Base-by-base conservation (phyloP, 768 basidiomycete genomes). In the Mycena sanguinolenta region DNA sequence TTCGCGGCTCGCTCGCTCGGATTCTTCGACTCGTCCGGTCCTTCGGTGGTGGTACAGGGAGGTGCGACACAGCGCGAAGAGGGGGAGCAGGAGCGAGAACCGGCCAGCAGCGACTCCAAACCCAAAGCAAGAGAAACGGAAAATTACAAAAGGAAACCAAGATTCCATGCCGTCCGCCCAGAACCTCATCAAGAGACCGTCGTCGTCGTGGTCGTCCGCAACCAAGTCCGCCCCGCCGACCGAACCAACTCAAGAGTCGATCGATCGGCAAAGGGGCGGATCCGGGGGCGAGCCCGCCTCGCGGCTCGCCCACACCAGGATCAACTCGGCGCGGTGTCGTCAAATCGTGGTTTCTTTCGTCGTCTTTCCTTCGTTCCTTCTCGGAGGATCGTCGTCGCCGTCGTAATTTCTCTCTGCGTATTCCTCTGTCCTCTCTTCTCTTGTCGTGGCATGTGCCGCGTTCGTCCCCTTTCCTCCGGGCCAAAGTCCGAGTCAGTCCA, bases 141-240 rank as follows among this genome's bases (percentile, higher is more conserved):
- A 52, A 38, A 38, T 23, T 5, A 6, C 19, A 58, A n/a, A 52
- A 57, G 2, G 10, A 7, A 32, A 69, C 67, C 67, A 69, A 63
- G 55, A 63, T 63, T 57, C 32, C 58, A 52, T 52, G 44, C 59
- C 67, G 36, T 57, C 59, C 59, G 23, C 42, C 49, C 23, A 62
- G 60, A 36, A 52, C 62, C 68, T 69, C 68, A 38, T 69, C 68
- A 69, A 69, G 68, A 69, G 68, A 64, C 57, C 60, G 42, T 21
- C 60, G 55, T 36, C 61, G 44, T 8, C 32, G 30, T 23, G 39
- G 21, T 44, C 42, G 25, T 50, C 46, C 54, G 32, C 44, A 50
- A 54, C 60, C 58, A 50, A 39, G 52, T 60, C 36, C 65, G 59
- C 59, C 44, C 44, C 52, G 36, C 30, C n/a, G 10, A 38, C 9